Conservation (phyloP, 345 rosid genomes). For the Populus pruinosa region DNA sequence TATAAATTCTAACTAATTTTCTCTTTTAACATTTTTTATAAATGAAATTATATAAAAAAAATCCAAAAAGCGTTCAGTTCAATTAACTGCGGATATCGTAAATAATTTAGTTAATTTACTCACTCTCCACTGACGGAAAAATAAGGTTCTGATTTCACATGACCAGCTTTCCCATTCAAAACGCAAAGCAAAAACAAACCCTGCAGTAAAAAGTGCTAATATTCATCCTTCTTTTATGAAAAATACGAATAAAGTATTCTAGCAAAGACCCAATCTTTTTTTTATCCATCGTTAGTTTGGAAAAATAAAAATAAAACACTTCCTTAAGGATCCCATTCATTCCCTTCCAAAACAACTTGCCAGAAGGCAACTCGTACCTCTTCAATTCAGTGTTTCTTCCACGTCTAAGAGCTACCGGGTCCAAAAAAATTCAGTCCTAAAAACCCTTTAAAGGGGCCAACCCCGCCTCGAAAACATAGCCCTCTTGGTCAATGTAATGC, state of each 20-base stretch:
- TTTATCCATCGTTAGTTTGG: neutral
- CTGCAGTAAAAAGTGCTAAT: neutral
- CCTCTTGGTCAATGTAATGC: constrained; percentile 21
- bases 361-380: neutral
- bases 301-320: too few relatives aligned
- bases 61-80: too few relatives aligned
- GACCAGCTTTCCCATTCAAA: constrained; percentile 1
- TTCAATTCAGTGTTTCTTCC: constrained; percentile 4
- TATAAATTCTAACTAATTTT: too few relatives aligned
- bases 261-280: neutral
- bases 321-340: neutral
- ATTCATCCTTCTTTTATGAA: neutral
- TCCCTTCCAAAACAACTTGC: neutral
- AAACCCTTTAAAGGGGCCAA: constrained; percentile 16
- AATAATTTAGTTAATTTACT: too few relatives aligned
- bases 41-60: too few relatives aligned
- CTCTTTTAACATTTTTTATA: too few relatives aligned
- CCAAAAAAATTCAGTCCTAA: constrained; percentile 2
- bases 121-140: neutral
- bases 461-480: neutral
- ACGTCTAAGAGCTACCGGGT: neutral
- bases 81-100: too few relatives aligned
- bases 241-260: neutral
- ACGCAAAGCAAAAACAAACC: neutral
- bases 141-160: neutral